Conservation (phyloP, 495 filamentous ascomycete genomes). For the Aspergillus incahuasiensis region DNA sequence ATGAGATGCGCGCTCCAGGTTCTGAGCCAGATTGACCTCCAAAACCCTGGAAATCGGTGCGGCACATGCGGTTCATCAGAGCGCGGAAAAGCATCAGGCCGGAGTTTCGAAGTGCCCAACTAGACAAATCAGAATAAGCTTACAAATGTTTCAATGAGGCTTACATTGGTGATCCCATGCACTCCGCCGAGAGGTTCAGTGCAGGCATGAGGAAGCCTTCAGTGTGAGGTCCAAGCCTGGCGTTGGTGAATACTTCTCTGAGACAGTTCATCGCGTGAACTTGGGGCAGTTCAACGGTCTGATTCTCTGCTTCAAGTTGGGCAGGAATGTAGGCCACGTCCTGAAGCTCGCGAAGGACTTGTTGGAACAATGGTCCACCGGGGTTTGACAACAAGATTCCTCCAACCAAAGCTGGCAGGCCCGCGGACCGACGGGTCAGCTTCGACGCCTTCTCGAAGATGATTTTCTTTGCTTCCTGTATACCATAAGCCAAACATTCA, state of each 20-base stretch:
- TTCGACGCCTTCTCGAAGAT: constrained; percentile 69
- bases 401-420: constrained; percentile 78
- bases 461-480: constrained; percentile 53
- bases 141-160: constrained; percentile 12
- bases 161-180: constrained; percentile 60
- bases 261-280: constrained; percentile 92
- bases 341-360: constrained; percentile 49
- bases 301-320: constrained; percentile 33
- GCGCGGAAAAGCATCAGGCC: constrained; percentile 84
- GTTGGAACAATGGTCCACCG: constrained; percentile 40
- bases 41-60: constrained; percentile 33
- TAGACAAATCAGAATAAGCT: constrained; percentile 27
- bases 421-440: constrained; percentile 85
- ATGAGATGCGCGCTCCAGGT: constrained; percentile 38
- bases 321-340: constrained; percentile 54
- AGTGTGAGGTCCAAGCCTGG: constrained; percentile 57
- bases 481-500: background rate
- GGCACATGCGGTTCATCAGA: constrained; percentile 65
- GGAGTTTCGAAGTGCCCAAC: constrained; percentile 92
- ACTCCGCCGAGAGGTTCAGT: constrained; percentile 67
- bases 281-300: constrained; percentile 68
- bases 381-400: constrained; percentile 57
- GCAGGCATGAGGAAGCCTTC: constrained; percentile 67
- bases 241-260: constrained; percentile 80
- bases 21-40: constrained; percentile 42